phyloP scores from a whole-genome alignment of 78 protist genomes.

The slime mould (Dictyostelium discoideum) region dicty_2.7 NC_007089.4:3654501-3655000 shows the following conservation, averaged over 20 bases:
- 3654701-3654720: conserved; percentile 12
- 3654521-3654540: conserved; percentile 29
- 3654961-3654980: not conserved
- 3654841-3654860: conserved; percentile 2
- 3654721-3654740: conserved; percentile 64
- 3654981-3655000: not conserved
- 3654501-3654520: conserved; percentile 58
- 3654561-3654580: conserved; percentile 5
- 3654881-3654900: conserved; percentile 74
- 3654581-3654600: conserved; percentile 32
- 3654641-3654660: conserved; percentile 86
- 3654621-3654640: conserved; percentile 81
- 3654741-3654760: conserved; percentile 8
- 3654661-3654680: conserved; percentile 9
- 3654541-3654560: conserved; percentile 39
- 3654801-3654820: conserved; percentile 15
- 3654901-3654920: conserved; percentile 39
- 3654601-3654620: conserved; percentile 87
- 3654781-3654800: not conserved
- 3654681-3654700: conserved; percentile 1
- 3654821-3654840: conserved; percentile 30
- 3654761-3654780: not conserved
- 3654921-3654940: not conserved
- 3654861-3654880: conserved; percentile 78
- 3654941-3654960: not conserved